phyloP scores from a whole-genome alignment of 176 grass and related monocot genomes.

The Carex myosuroides region DNA sequence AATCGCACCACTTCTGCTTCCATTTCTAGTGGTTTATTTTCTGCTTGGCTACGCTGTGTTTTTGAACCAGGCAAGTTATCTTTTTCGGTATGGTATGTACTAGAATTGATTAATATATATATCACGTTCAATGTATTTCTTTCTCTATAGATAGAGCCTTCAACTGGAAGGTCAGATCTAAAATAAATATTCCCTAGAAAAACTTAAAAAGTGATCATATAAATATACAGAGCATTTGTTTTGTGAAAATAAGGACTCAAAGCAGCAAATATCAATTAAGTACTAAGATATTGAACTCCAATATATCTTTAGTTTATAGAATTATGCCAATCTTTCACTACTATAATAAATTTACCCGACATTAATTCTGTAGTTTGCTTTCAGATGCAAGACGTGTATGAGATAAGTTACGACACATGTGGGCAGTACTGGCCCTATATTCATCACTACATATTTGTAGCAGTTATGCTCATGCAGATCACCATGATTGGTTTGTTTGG shows the following conservation, averaged over 20 bases:
- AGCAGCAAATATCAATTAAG: not conserved
- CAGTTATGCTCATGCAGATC: conserved; percentile 58
- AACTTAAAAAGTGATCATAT: not conserved
- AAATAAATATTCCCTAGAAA: not conserved
- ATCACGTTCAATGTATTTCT: not conserved
- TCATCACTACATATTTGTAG: conserved; percentile 67
- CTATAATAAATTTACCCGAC: not conserved
- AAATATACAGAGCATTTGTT: not conserved
- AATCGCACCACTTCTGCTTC: conserved; percentile 67
- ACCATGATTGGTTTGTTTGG: conserved; percentile 84
- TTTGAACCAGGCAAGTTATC: conserved; percentile 62
- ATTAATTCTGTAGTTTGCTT: conserved; percentile 3
- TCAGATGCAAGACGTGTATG: conserved; percentile 92
- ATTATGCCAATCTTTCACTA: not conserved
- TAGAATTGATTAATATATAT: not conserved
- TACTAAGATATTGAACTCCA: not conserved
- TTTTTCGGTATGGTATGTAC: not conserved
- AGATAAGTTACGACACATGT: conserved; percentile 66
- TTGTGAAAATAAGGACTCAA: not conserved
- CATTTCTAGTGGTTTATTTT: conserved; percentile 81
- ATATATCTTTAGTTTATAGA: not conserved
- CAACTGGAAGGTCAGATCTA: not conserved
- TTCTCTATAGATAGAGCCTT: not conserved
- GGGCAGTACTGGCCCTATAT: conserved; percentile 77
- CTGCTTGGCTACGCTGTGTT: conserved; percentile 73